Evolutionary conservation across 768 basidiomycete genomes (phyloP).

Genomic region (Termitomyces sp.): DNA sequence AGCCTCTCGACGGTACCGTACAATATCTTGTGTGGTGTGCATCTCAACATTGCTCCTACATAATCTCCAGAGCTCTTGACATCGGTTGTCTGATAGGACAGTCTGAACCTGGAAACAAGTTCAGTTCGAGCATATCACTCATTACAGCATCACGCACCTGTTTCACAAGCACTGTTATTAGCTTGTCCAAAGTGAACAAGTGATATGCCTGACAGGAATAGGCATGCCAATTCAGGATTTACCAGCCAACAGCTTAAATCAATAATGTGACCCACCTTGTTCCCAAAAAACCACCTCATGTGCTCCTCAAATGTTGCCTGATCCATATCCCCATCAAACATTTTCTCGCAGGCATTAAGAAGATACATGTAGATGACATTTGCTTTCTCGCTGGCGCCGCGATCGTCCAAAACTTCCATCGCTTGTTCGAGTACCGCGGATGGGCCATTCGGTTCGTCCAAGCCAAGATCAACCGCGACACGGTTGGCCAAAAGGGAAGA

Average conservation of each 20-base stretch:
- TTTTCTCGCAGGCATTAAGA: slow-evolving; percentile 85
- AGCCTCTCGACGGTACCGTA: slow-evolving; percentile 77
- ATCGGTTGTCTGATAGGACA: slow-evolving; percentile 78
- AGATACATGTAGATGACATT: slow-evolving; percentile 87
- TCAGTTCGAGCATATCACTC: background rate
- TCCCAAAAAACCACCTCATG: slow-evolving; percentile 92
- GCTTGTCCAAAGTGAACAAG: slow-evolving; percentile 91
- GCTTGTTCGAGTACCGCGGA: slow-evolving; percentile 66
- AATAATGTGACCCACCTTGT: slow-evolving; percentile 50
- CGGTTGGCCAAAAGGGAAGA: slow-evolving; percentile 70
- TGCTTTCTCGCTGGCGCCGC: slow-evolving; percentile 40
- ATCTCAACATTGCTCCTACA: slow-evolving; percentile 54
- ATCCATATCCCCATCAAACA: slow-evolving; percentile 93
- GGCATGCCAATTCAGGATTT: slow-evolving; percentile 11
- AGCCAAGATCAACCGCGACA: slow-evolving; percentile 77
- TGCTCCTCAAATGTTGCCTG: slow-evolving; percentile 92
- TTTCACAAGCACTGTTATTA: slow-evolving; percentile 86
- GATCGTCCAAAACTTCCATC: slow-evolving; percentile 55
- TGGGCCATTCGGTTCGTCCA: slow-evolving; percentile 82
- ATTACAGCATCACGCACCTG: slow-evolving; percentile 52
- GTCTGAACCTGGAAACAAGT: slow-evolving; percentile 67
- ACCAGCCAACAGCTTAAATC: slow-evolving; percentile 11
- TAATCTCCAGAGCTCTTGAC: slow-evolving; percentile 80
- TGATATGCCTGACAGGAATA: slow-evolving; percentile 71
- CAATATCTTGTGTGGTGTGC: slow-evolving; percentile 60